Percentiles rank a stretch among this genome's conserved stretches.
Evolutionary conservation across 2,329 filamentous ascomycete species (phyloP).

Genomic region (Moelleriella libera): DNA sequence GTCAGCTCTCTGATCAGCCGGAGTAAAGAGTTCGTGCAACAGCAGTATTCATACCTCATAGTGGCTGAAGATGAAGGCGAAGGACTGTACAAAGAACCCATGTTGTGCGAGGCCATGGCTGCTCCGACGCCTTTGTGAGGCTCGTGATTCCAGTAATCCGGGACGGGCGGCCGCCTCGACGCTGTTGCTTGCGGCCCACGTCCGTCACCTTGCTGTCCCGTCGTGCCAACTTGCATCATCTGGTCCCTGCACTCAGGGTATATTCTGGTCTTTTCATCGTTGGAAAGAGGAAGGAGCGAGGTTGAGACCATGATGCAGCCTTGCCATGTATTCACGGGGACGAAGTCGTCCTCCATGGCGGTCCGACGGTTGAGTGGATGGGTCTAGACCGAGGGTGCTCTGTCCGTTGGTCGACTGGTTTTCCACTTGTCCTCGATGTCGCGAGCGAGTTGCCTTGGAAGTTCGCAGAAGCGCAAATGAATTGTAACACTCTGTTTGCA

Average conservation of each 20-base stretch:
- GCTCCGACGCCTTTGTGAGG: not conserved
- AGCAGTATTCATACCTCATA: not conserved
- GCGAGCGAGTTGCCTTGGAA: too few species aligned
- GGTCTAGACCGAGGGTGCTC: not conserved
- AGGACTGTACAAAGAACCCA: not conserved
- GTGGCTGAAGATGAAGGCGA: not conserved
- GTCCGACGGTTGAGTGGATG: not conserved
- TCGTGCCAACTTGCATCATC: not conserved
- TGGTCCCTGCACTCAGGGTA: not conserved
- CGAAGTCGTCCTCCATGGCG: constrained; percentile 3
- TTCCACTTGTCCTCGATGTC: not conserved
- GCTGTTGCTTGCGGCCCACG: not conserved
- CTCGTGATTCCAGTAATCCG: constrained; percentile 3
- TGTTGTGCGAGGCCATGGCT: not conserved
- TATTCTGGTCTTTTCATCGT: constrained; percentile 1
- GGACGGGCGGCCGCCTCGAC: not conserved
- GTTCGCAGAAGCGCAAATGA: too few species aligned
- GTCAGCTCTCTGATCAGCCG: not conserved
- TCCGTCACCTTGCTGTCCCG: not conserved
- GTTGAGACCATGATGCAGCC: constrained; percentile 3
- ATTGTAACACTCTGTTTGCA: too few species aligned
- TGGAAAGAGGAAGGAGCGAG: constrained; percentile 1
- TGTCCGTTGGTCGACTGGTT: not conserved
- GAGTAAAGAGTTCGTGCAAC: not conserved
- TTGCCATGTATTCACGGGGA: constrained; percentile 3